Evolutionary conservation across 75 land plant genomes (phyloP).

Genomic region (Cryptomeria japonica): DNA sequence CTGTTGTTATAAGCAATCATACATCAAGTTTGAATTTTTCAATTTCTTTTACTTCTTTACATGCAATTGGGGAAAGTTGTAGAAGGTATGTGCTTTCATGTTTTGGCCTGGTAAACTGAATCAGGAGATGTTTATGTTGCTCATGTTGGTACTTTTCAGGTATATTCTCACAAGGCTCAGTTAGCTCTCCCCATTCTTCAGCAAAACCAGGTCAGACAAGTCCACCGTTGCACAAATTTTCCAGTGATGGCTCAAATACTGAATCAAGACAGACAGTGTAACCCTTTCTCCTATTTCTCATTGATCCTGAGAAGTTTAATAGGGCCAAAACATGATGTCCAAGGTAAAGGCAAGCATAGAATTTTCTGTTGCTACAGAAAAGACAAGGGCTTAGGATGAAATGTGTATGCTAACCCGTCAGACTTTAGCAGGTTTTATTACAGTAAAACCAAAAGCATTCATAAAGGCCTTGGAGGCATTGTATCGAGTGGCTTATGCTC

Average conservation of each 20-base stretch:
- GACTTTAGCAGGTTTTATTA: background rate
- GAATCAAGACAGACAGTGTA: background rate
- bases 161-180: background rate
- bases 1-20: background rate
- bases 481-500: background rate
- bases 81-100: background rate
- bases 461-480: background rate
- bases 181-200: background rate
- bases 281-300: background rate
- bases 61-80: background rate
- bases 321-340: background rate
- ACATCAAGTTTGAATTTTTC: background rate
- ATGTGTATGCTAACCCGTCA: background rate
- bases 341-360: background rate
- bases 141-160: background rate
- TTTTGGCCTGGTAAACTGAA: background rate
- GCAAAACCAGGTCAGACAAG: background rate
- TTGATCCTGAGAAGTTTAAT: background rate
- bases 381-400: background rate
- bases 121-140: background rate
- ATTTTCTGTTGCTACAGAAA: background rate
- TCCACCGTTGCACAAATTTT: background rate
- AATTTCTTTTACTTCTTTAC: background rate
- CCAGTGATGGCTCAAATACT: background rate
- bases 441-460: background rate